These are phyloP conservation scores for Nyctanthes arbortristis DNA, from an alignment of 257 asterid species.

Conservation along the genomic window DNA sequence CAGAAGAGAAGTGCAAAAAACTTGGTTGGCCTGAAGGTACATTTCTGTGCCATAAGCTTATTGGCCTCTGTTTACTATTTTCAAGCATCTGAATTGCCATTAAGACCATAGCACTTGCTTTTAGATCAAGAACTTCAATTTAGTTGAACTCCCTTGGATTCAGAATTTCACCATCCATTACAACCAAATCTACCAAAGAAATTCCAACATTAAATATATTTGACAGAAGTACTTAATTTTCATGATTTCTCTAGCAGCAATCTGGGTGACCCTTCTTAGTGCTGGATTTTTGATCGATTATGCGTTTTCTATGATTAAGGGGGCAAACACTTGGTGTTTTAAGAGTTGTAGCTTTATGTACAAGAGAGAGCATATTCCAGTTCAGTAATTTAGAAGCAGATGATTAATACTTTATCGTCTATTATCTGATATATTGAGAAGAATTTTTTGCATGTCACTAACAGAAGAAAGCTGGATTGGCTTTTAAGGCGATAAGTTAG, in stretches of 20 bases:
- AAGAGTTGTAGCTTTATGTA: not conserved
- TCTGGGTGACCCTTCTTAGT: not conserved
- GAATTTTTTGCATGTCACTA: not conserved
- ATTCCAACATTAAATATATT: not conserved
- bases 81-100: not conserved
- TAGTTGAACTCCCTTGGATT: not conserved
- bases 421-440: not conserved
- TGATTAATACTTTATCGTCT: not conserved
- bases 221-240: not conserved
- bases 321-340: not conserved
- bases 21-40: slow-evolving; percentile 30
- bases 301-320: too few relatives aligned
- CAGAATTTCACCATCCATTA: not conserved
- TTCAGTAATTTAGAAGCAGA: not conserved
- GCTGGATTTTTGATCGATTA: too few relatives aligned
- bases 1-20: slow-evolving; percentile 28
- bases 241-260: not conserved
- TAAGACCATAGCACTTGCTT: not conserved
- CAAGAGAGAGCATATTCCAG: not conserved
- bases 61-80: not conserved
- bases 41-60: slow-evolving; percentile 2
- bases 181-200: not conserved
- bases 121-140: not conserved
- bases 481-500: not conserved
- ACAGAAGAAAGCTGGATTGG: not conserved